Conservation (phyloP, 75 land plant genomes). For the Isoetes taiwanensis region DNA sequence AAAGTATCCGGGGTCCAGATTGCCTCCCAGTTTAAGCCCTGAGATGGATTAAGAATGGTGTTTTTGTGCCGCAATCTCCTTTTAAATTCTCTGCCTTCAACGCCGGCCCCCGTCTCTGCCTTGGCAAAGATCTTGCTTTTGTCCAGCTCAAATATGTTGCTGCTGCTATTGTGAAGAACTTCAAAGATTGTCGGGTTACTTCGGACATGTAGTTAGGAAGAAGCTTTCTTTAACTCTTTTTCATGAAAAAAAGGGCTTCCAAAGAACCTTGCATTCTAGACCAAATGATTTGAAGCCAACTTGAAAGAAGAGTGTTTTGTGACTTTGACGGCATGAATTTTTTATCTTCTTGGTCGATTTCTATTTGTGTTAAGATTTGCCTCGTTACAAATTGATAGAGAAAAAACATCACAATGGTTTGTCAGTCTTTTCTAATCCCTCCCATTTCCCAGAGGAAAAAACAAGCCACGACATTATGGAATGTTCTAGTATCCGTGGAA, state of each 20-base stretch:
- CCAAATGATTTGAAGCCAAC: no score
- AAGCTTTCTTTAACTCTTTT: conserved; percentile 54
- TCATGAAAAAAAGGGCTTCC: conserved; percentile 50
- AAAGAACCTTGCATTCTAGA: conserved; percentile 19
- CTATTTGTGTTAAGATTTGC: no score
- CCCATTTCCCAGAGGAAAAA: no score
- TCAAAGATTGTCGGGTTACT: conserved; percentile 40
- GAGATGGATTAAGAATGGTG: conserved; percentile 50
- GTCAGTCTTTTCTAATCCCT: no score
- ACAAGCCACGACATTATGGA: no score
- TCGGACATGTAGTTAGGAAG: conserved; percentile 36
- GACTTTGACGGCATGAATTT: no score
- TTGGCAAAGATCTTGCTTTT: conserved; percentile 70
- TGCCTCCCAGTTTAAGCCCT: conserved; percentile 39
- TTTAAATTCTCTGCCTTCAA: conserved; percentile 63
- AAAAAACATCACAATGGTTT: no score
- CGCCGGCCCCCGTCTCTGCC: conserved; percentile 62
- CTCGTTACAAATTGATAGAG: no score
- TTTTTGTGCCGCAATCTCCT: conserved; percentile 34
- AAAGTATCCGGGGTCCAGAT: conserved; percentile 38
- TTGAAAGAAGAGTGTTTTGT: no score
- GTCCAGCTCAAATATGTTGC: conserved; percentile 60
- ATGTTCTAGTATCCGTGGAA: no score
- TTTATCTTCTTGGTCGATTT: no score
- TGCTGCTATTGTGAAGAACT: conserved; percentile 40